Evolutionary conservation across 1,284 basidiomycete species (phyloP), one percentile per base, ranked within the genome.

Genomic region (Pseudozyma sp.): DNA sequence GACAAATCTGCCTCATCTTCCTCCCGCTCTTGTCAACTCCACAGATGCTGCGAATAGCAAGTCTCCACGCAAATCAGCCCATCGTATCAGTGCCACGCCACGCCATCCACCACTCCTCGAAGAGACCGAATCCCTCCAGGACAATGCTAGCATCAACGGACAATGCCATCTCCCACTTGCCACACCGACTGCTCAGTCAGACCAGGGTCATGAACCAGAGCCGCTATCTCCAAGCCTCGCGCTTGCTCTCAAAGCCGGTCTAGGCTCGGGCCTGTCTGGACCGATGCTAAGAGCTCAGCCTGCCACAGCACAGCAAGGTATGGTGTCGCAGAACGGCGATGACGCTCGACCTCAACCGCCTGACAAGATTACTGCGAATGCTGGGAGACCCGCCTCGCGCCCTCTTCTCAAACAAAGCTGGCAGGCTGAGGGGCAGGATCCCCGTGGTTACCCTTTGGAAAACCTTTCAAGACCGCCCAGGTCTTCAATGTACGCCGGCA

Each of bases 391-490:
- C n/a, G 12, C 40, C 16, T 36, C 43, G 16, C 51, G 58, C 13
- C 34, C 48, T 9, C n/a, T 43, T 6, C 38, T 47, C 21, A 43
- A 38, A 34, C 47, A 42, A 18, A 39, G 49, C 36, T 67, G 64
- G 58, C 58, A 57, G 9, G 57, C 64, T 1, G 53, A 67, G 10
- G 57, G 53, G 64, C 11, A 60, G 44, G 64, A 61, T 25, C 48
- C 51, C 21, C 63, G 63, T 19, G 34, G 55, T 16, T 18, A 36
- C 4, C 48, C 52, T 3, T 39, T 18, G 40, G 35, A 54, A 14
- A 36, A 21, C 5, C n/a, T 35, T 16, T 52, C 36, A 2, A 18
- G 53, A 13, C 44, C 45, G 43, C 14, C 43, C 43, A 7, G 25
- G 25, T 31, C 25, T 6, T 31, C 25, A 31, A 31, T 31, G 25